These are phyloP conservation scores for Debaryomycetaceae sp. DNA, from an alignment of 1,139 yeast genomes.

Conservation along the genomic window DNA sequence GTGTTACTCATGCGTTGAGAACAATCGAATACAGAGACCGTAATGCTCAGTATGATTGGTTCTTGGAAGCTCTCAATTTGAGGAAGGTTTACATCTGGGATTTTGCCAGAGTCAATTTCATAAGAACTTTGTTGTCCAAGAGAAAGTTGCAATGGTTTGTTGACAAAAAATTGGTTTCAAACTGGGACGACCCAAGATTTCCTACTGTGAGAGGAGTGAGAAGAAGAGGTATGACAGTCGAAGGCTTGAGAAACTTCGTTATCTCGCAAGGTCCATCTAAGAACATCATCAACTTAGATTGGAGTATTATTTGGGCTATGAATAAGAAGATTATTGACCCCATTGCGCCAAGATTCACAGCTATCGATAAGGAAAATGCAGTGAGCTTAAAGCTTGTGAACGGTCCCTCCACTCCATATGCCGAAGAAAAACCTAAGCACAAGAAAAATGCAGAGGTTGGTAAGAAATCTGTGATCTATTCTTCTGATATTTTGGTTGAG, in stretches of 20 bases:
- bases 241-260: conserved; percentile 84
- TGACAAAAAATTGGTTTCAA: conserved; percentile 70
- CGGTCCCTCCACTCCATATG: conserved; percentile 57
- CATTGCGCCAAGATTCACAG: conserved; percentile 84
- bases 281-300: conserved; percentile 86
- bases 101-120: conserved; percentile 87
- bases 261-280: conserved; percentile 91
- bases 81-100: conserved; percentile 94
- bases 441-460: conserved; percentile 90
- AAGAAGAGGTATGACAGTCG: conserved; percentile 95
- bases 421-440: conserved; percentile 80
- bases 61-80: conserved; percentile 67
- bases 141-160: conserved; percentile 96
- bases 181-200: conserved; percentile 97
- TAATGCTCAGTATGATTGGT: conserved; percentile 92
- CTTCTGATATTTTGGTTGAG: conserved; percentile 63
- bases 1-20: conserved; percentile 91
- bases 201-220: conserved; percentile 95
- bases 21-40: conserved; percentile 95
- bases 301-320: conserved; percentile 91
- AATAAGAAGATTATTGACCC: conserved; percentile 93
- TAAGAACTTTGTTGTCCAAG: conserved; percentile 83
- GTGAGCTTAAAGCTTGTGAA: conserved; percentile 60
- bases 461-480: conserved; percentile 65
- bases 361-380: conserved; percentile 55